Percentiles rank a stretch among this genome's conserved stretches.
Conservation (phyloP, 2,329 filamentous ascomycete species). For the Penicillium verrucosum region DNA sequence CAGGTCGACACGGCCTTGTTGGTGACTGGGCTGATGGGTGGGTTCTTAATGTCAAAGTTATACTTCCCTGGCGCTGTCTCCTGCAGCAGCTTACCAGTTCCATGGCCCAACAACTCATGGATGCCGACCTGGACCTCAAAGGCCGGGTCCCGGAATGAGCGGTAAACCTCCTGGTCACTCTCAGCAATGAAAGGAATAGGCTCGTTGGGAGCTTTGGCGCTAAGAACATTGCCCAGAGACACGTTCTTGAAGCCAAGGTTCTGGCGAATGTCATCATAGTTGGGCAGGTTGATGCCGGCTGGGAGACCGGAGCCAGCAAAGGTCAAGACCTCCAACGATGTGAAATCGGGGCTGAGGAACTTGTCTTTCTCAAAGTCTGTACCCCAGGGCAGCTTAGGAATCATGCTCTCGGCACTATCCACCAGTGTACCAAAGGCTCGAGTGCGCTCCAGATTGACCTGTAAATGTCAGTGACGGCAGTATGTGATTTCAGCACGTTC, state of each 20-base stretch:
- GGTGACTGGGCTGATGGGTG: conserved; percentile 75
- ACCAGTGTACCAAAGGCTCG: conserved; percentile 84
- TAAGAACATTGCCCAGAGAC: conserved; percentile 87
- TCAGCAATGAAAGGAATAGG: conserved; percentile 85
- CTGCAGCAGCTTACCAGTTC: conserved; percentile 89
- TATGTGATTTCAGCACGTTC: conserved; percentile 1
- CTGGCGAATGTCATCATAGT: conserved; percentile 59
- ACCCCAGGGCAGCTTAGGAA: conserved; percentile 84
- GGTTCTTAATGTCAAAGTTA: conserved; percentile 84
- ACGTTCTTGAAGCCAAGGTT: conserved; percentile 67
- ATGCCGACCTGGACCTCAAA: conserved; percentile 97
- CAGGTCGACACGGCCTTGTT: conserved; percentile 75
- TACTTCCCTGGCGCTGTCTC: conserved; percentile 77
- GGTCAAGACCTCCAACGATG: conserved; percentile 83
- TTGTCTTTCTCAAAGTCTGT: conserved; percentile 93
- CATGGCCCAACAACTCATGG: conserved; percentile 84
- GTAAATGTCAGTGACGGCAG: conserved; percentile 26
- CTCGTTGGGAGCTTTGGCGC: conserved; percentile 87
- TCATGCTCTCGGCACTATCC: conserved; percentile 72
- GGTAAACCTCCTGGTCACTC: conserved; percentile 72
- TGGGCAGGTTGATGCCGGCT: conserved; percentile 58
- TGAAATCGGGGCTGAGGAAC: conserved; percentile 94
- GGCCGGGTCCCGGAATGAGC: conserved; percentile 77
- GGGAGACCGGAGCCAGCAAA: conserved; percentile 67
- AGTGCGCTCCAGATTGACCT: conserved; percentile 84